A percentile compares a stretch with the other conserved stretches of the same genome.
Evolutionary conservation across 73 alveolate species (phyloP).

Genomic region (Tetrahymena borealis): DNA sequence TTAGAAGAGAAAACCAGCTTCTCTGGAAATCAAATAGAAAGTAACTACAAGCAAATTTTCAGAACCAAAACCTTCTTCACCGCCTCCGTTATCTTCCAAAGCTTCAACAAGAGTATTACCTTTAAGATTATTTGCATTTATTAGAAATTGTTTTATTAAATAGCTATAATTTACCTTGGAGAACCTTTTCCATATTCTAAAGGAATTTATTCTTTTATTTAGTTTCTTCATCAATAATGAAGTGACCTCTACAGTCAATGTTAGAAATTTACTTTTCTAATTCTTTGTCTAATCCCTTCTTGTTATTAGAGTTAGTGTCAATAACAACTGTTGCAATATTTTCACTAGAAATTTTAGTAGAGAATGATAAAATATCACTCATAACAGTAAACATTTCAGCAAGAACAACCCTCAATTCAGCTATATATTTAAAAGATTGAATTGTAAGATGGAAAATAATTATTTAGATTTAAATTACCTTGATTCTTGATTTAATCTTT

Average conservation of each 20-base stretch:
- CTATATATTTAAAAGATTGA: background rate
- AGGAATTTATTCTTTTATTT: slow-evolving; percentile 19
- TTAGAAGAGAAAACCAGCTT: slow-evolving; percentile 38
- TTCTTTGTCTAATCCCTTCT: background rate
- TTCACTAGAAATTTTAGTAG: slow-evolving; percentile 31
- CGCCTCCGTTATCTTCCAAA: slow-evolving; percentile 10
- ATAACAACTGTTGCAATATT: slow-evolving; percentile 30
- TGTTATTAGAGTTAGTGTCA: slow-evolving; percentile 5
- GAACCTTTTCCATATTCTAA: slow-evolving; percentile 21
- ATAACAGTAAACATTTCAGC: background rate
- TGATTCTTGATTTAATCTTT: background rate
- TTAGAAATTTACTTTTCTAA: background rate
- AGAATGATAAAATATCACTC: slow-evolving; percentile 13
- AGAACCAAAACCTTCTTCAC: slow-evolving; percentile 11
- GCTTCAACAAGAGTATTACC: slow-evolving; percentile 40
- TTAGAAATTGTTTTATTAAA: background rate
- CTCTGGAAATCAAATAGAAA: slow-evolving; percentile 30
- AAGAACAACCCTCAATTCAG: background rate
- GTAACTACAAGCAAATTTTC: slow-evolving; percentile 38
- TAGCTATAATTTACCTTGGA: background rate
- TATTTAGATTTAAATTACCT: background rate
- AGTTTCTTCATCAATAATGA: background rate
- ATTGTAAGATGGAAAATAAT: background rate
- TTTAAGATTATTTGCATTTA: background rate
- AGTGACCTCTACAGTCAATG: slow-evolving; percentile 44